Percentiles rank a stretch among this genome's conserved stretches.
These are phyloP conservation scores for Cornus suecica DNA, from an alignment of 148 eudicot species.

Conservation along the genomic window DNA sequence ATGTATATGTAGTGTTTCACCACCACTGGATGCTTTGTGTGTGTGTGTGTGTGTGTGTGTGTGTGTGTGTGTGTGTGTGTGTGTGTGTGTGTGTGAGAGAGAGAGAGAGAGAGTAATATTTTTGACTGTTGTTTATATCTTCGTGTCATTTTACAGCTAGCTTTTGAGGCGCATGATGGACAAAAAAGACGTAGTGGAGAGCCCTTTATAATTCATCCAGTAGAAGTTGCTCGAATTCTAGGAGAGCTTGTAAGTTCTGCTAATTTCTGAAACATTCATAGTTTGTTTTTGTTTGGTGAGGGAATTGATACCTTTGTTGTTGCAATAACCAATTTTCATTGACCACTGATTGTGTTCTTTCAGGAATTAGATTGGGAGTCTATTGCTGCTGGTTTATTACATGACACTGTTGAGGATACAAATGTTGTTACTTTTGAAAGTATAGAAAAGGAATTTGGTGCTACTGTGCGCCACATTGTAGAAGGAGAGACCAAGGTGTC, in stretches of 20 bases:
- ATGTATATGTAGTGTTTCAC: conserved; percentile 1
- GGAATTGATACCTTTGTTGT: conserved; percentile 8
- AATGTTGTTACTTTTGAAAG: conserved; percentile 81
- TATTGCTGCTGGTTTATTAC: conserved; percentile 93
- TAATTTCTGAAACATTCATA: conserved; percentile 14
- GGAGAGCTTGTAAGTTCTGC: conserved; percentile 86
- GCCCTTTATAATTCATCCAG: conserved; percentile 94
- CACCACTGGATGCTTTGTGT: conserved; percentile 2
- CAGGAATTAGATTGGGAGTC: conserved; percentile 99
- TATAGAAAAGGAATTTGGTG: conserved; percentile 82
- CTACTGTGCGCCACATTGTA: conserved; percentile 85
- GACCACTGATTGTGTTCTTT: conserved; percentile 18
- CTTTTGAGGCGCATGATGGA: conserved; percentile 96
- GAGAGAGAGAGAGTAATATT: not conserved
- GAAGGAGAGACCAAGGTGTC: conserved; percentile 99
- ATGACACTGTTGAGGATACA: conserved; percentile 99
- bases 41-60: too few relatives aligned
- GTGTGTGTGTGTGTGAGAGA: too few relatives aligned
- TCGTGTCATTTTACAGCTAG: conserved; percentile 70
- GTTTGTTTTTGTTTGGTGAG: conserved; percentile 1
- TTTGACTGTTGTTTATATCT: too few relatives aligned
- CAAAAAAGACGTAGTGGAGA: conserved; percentile 98
- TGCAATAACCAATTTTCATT: conserved; percentile 7
- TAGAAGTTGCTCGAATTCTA: conserved; percentile 95
- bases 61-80: too few relatives aligned